Evolutionary conservation across 768 basidiomycete species (phyloP).

Genomic region (Tulasnella sp.): DNA sequence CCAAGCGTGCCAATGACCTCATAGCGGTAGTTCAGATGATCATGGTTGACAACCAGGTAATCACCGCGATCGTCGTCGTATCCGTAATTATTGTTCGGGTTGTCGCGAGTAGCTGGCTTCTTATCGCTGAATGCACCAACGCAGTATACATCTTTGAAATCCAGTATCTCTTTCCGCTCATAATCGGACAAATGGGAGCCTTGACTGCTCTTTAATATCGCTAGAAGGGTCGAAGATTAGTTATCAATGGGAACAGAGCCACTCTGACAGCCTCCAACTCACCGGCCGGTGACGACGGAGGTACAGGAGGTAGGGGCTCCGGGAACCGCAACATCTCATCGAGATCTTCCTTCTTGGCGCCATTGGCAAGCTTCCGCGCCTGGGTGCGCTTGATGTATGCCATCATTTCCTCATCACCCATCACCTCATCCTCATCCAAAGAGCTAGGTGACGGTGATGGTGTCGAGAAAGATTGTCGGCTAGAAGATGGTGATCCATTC

Average conservation of each 20-base stretch:
- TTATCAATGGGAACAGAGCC: slow-evolving; percentile 12
- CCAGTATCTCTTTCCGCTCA: slow-evolving; percentile 84
- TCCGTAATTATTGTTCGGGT: slow-evolving; percentile 75
- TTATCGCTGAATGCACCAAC: slow-evolving; percentile 72
- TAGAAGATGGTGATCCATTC: slow-evolving; percentile 45
- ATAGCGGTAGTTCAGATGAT: slow-evolving; percentile 96
- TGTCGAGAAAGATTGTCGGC: slow-evolving; percentile 65
- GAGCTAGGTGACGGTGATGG: slow-evolving; percentile 72
- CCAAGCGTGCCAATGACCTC: slow-evolving; percentile 87
- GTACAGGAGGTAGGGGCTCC: slow-evolving; percentile 65
- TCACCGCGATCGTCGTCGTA: slow-evolving; percentile 99
- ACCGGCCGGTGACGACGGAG: slow-evolving; percentile 61
- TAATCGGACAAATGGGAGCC: slow-evolving; percentile 69
- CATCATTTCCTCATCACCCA: slow-evolving; percentile 96
- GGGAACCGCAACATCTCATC: slow-evolving; percentile 87
- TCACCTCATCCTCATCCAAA: slow-evolving; percentile 73
- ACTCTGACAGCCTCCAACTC: slow-evolving; percentile 23
- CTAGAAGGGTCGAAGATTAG: slow-evolving; percentile 29
- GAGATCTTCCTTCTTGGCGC: slow-evolving; percentile 75
- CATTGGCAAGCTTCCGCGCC: slow-evolving; percentile 72
- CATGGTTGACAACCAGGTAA: slow-evolving; percentile 78
- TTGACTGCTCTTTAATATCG: slow-evolving; percentile 52
- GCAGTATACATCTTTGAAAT: slow-evolving; percentile 74
- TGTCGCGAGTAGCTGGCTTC: slow-evolving; percentile 63
- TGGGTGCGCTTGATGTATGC: slow-evolving; percentile 86